A percentile compares a stretch with the other conserved stretches of the same genome.
Conservation (phyloP, 768 basidiomycete species). For the Boletus sp. region DNA sequence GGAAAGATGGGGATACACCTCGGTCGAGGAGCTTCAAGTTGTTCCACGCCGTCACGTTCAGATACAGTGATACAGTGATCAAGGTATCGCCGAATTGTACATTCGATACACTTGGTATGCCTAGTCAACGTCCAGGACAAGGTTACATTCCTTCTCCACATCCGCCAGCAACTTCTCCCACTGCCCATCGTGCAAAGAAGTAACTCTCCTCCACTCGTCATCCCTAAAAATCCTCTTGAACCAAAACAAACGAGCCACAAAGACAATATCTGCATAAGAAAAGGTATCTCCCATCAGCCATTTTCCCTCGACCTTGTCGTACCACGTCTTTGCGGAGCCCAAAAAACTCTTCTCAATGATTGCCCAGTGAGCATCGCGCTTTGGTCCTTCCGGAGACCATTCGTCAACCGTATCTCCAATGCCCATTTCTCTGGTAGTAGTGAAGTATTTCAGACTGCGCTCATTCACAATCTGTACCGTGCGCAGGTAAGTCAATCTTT, state of each 20-base stretch:
- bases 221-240: constrained; percentile 17
- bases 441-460: constrained; percentile 38
- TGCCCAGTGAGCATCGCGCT: constrained; percentile 30
- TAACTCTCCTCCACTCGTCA: constrained; percentile 29
- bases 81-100: background rate
- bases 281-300: constrained; percentile 33
- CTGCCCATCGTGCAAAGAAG: constrained; percentile 24
- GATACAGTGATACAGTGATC: too few relatives aligned
- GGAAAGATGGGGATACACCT: background rate
- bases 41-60: background rate
- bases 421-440: constrained; percentile 30
- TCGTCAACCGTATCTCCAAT: constrained; percentile 41
- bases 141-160: constrained; percentile 27
- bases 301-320: constrained; percentile 23
- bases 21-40: background rate
- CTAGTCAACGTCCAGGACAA: background rate
- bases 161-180: constrained; percentile 26
- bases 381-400: constrained; percentile 36
- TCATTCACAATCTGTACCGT: constrained; percentile 30
- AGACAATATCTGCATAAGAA: constrained; percentile 33
- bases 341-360: constrained; percentile 13
- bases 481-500: constrained; percentile 23
- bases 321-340: constrained; percentile 15
- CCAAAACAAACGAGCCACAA: constrained; percentile 16
- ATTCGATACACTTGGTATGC: background rate